A percentile compares a stretch with the other conserved stretches of the same genome.
Conservation (phyloP, 768 basidiomycete species). For the Lentinula sp. region DNA sequence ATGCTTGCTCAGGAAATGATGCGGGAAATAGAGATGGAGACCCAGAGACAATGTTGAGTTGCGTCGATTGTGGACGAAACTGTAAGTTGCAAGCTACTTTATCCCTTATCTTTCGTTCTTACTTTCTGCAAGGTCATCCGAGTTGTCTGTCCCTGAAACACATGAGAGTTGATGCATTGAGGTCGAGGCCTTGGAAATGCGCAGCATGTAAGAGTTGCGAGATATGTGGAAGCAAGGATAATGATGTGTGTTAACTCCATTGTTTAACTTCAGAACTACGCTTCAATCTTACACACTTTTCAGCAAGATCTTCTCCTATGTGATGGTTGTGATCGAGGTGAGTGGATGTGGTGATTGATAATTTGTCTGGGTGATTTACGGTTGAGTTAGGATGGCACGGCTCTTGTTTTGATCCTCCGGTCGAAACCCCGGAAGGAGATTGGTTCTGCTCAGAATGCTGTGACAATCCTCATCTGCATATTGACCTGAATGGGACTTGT, state of each 20-base stretch:
- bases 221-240: constrained; percentile 77
- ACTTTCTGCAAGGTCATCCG: constrained; percentile 61
- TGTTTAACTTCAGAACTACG: neutral
- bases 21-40: constrained; percentile 48
- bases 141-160: constrained; percentile 51
- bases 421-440: constrained; percentile 69
- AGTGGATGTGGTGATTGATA: constrained; percentile 12
- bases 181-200: constrained; percentile 78
- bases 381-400: constrained; percentile 69
- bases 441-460: constrained; percentile 70
- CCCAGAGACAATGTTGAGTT: constrained; percentile 70
- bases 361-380: constrained; percentile 6
- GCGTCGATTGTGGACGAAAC: constrained; percentile 76
- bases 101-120: constrained; percentile 1
- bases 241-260: constrained; percentile 62
- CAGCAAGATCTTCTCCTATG: constrained; percentile 85
- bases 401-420: constrained; percentile 70
- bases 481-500: neutral
- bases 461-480: constrained; percentile 10
- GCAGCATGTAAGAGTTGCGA: constrained; percentile 91
- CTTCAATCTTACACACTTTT: constrained; percentile 11
- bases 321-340: constrained; percentile 91
- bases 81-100: constrained; percentile 38
- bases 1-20: constrained; percentile 71
- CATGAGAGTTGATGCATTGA: constrained; percentile 47